phyloP scores from a whole-genome alignment of 352 stramenopile species.

The Pseudoperonospora humuli region DNA sequence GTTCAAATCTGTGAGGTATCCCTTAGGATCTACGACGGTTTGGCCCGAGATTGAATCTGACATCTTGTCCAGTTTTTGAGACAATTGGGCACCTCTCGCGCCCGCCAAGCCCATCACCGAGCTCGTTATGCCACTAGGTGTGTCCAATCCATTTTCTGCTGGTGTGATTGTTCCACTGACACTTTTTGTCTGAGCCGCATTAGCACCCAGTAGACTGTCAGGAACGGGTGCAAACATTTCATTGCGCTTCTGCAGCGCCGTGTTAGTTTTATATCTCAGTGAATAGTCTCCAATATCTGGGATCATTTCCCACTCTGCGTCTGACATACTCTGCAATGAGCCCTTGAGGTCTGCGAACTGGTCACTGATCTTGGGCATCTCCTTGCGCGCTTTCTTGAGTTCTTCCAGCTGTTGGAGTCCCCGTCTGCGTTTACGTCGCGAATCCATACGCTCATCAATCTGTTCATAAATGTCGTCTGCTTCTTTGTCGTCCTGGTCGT shows the following conservation, averaged over 20 bases:
- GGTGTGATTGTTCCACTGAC: constrained; percentile 57
- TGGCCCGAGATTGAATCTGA: constrained; percentile 93
- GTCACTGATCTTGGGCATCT: constrained; percentile 92
- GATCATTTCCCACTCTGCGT: constrained; percentile 94
- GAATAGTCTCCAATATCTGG: constrained; percentile 96
- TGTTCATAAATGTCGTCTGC: constrained; percentile 93
- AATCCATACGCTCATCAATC: constrained; percentile 95
- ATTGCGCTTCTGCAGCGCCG: constrained; percentile 87
- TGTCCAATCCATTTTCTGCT: constrained; percentile 31
- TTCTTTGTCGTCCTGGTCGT: constrained; percentile 95
- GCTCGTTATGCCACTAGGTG: constrained; percentile 51
- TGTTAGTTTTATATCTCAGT: constrained; percentile 86
- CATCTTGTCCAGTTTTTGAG: constrained; percentile 96
- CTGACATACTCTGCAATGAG: constrained; percentile 85
- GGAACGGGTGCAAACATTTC: constrained; percentile 94
- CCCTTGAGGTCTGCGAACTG: constrained; percentile 98
- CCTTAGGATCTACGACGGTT: constrained; percentile 96
- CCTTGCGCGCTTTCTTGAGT: constrained; percentile 79
- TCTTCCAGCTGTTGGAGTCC: constrained; percentile 80
- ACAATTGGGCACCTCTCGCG: constrained; percentile 90
- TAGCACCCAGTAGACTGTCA: constrained; percentile 86
- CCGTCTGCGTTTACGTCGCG: constrained; percentile 79
- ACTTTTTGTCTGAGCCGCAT: constrained; percentile 19
- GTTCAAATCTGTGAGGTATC: constrained; percentile 97
- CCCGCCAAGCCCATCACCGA: constrained; percentile 87